Conservation (phyloP, 2,329 filamentous ascomycete genomes). For the Periconia sp. region DNA sequence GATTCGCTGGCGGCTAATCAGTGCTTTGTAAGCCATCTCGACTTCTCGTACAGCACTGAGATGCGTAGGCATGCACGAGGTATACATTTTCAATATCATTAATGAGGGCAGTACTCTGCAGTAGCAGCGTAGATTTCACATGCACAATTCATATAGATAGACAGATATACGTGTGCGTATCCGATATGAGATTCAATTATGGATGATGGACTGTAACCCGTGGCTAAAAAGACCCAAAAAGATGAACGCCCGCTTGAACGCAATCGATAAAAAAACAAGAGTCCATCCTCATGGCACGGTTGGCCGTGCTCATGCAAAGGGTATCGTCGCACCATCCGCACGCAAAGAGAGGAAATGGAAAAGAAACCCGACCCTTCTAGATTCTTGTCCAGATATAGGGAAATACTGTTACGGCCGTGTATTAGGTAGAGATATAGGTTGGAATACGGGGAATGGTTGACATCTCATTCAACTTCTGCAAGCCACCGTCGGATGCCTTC, state of each 20-base stretch:
- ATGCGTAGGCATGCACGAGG: no score
- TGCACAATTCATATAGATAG: no score
- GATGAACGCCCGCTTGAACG: slow-evolving; percentile 15
- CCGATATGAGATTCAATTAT: background rate
- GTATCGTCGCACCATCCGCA: slow-evolving; percentile 17
- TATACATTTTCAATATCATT: no score
- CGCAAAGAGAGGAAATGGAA: slow-evolving; percentile 6
- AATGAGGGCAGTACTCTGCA: no score
- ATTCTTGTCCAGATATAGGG: background rate
- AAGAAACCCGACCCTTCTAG: background rate
- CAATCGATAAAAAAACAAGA: background rate
- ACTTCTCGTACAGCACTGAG: no score
- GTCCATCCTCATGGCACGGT: background rate
- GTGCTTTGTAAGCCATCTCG: no score
- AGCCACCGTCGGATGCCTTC: slow-evolving; percentile 62
- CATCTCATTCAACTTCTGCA: slow-evolving; percentile 33
- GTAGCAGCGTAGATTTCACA: no score
- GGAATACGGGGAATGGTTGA: background rate
- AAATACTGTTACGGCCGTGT: background rate
- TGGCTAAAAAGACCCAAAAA: background rate
- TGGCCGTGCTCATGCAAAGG: slow-evolving; percentile 12
- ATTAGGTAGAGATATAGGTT: slow-evolving; percentile 5
- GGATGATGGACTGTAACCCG: background rate
- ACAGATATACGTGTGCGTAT: no score
- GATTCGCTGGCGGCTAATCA: background rate